Evolutionary conservation across 2,329 filamentous ascomycete genomes (phyloP).

Genomic region (Pseudocercospora musae): DNA sequence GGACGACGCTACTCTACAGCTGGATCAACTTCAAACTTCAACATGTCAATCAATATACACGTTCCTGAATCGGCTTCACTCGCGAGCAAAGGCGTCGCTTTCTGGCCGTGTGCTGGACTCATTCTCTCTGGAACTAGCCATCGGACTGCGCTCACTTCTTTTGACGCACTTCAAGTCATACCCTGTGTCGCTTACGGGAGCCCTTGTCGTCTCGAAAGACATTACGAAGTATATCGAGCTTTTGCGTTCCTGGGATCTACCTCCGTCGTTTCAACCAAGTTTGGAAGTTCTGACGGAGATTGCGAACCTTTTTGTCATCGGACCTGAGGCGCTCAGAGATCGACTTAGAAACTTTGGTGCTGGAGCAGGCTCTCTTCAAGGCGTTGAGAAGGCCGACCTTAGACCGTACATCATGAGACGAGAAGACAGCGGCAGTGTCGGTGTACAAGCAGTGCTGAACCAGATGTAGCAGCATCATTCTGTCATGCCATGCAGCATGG

Average conservation of each 20-base stretch:
- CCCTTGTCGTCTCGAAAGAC: slow-evolving; percentile 92
- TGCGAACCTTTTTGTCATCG: slow-evolving; percentile 92
- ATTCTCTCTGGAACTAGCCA: slow-evolving; percentile 78
- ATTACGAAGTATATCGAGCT: slow-evolving; percentile 89
- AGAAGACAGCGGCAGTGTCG: slow-evolving; percentile 77
- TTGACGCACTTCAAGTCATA: slow-evolving; percentile 95
- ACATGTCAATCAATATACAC: slow-evolving; percentile 78
- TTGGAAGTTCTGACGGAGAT: slow-evolving; percentile 90
- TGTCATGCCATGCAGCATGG: background rate
- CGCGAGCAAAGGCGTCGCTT: slow-evolving; percentile 63
- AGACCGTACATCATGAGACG: slow-evolving; percentile 79
- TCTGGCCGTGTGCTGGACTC: slow-evolving; percentile 79
- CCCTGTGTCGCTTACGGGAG: slow-evolving; percentile 86
- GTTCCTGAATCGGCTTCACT: slow-evolving; percentile 68
- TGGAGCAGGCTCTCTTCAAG: slow-evolving; percentile 36
- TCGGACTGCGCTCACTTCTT: slow-evolving; percentile 72
- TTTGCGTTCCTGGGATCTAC: slow-evolving; percentile 72
- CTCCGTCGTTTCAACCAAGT: slow-evolving; percentile 52
- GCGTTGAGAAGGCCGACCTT: slow-evolving; percentile 55
- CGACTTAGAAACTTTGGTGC: slow-evolving; percentile 45
- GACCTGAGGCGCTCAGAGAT: slow-evolving; percentile 55
- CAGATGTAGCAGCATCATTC: background rate
- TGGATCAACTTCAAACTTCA: slow-evolving; percentile 68
- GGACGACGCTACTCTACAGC: slow-evolving; percentile 72
- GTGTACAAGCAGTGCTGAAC: slow-evolving; percentile 78